Conservation (phyloP, 768 basidiomycete species). For the Sutorius australiensis region DNA sequence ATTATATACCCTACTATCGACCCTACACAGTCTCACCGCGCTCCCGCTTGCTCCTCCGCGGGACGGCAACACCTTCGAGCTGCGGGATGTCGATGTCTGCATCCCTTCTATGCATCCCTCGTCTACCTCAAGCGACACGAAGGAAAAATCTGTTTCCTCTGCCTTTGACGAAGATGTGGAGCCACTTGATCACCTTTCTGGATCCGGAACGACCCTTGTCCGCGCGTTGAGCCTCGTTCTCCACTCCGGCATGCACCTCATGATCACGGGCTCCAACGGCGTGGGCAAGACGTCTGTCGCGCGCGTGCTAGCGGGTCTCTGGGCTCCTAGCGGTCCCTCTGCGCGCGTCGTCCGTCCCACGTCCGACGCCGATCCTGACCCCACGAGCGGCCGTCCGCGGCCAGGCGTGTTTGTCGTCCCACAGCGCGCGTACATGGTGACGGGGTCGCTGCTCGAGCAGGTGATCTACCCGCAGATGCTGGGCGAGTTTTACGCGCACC, state of each 20-base stretch:
- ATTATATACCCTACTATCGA: slow-evolving; percentile 83
- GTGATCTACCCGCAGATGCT: slow-evolving; percentile 79
- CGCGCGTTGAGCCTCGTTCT: slow-evolving; percentile 64
- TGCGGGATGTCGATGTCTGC: slow-evolving; percentile 69
- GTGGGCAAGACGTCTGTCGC: slow-evolving; percentile 91
- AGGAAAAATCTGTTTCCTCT: not conserved
- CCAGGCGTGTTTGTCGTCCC: slow-evolving; percentile 79
- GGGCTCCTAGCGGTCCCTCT: slow-evolving; percentile 57
- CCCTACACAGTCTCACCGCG: slow-evolving; percentile 68
- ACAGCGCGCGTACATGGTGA: slow-evolving; percentile 89
- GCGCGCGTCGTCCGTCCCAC: slow-evolving; percentile 33
- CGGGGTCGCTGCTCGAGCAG: slow-evolving; percentile 86
- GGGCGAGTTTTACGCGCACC: slow-evolving; percentile 67
- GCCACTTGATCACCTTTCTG: slow-evolving; percentile 13
- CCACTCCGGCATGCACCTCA: slow-evolving; percentile 73
- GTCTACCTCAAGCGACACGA: slow-evolving; percentile 1
- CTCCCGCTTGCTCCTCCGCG: slow-evolving; percentile 38
- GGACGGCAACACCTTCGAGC: slow-evolving; percentile 46
- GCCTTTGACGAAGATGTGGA: slow-evolving; percentile 14
- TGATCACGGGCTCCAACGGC: slow-evolving; percentile 92
- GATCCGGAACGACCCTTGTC: slow-evolving; percentile 49
- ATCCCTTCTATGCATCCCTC: slow-evolving; percentile 40
- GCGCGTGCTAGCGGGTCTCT: slow-evolving; percentile 83
- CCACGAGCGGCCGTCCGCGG: slow-evolving; percentile 32
- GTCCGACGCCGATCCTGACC: slow-evolving; percentile 22